Evolutionary conservation across 1,284 basidiomycete species (phyloP).

Genomic region (Trametes sp.): DNA sequence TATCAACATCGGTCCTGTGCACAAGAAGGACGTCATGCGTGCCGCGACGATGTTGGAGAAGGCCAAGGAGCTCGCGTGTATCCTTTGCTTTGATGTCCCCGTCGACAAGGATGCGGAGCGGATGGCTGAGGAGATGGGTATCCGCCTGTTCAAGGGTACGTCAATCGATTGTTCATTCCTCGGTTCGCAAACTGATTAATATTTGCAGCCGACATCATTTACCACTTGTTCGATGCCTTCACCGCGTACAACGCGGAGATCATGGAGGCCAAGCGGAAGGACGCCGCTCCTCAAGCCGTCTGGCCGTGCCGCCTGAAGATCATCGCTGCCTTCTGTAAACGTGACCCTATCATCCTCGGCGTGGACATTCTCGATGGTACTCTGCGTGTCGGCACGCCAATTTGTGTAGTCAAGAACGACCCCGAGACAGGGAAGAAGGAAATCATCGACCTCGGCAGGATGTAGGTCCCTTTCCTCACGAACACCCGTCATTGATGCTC

Average conservation of each 20-base stretch:
- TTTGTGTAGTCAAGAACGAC: slow-evolving; percentile 94
- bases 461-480: slow-evolving; percentile 61
- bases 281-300: slow-evolving; percentile 94
- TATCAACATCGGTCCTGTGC: slow-evolving; percentile 98
- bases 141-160: slow-evolving; percentile 92
- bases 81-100: slow-evolving; percentile 97
- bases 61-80: slow-evolving; percentile 94
- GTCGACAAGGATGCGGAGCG: slow-evolving; percentile 93
- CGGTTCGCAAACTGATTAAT: slow-evolving; percentile 4
- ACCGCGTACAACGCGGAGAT: slow-evolving; percentile 97
- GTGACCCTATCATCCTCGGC: slow-evolving; percentile 97
- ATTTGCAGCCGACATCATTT: slow-evolving; percentile 90
- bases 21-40: slow-evolving; percentile 96
- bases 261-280: slow-evolving; percentile 89
- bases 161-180: slow-evolving; percentile 1
- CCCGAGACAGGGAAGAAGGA: slow-evolving; percentile 89
- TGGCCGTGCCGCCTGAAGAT: slow-evolving; percentile 97
- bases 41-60: slow-evolving; percentile 95
- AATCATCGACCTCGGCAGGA: slow-evolving; percentile 91
- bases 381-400: slow-evolving; percentile 92
- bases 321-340: slow-evolving; percentile 94
- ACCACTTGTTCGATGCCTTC: slow-evolving; percentile 98
- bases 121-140: slow-evolving; percentile 92
- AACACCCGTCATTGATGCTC: not conserved
- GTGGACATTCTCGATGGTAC: slow-evolving; percentile 97